These are phyloP conservation scores for Tolypocladium nubicola DNA, from an alignment of 2,329 filamentous ascomycete species.

Conservation along the genomic window DNA sequence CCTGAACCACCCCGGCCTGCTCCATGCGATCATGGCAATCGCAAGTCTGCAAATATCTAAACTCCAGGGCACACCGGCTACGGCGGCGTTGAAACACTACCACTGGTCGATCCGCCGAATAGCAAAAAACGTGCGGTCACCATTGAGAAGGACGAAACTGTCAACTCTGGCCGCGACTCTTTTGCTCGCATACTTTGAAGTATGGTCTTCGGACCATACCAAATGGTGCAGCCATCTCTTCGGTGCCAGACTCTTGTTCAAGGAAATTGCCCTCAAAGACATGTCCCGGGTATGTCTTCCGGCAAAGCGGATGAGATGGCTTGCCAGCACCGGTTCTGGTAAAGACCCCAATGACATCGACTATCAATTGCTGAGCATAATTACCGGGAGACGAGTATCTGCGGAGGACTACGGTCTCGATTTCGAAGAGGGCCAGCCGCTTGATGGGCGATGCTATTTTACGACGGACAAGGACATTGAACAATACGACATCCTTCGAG, in stretches of 20 bases:
- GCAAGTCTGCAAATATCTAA: slow-evolving; percentile 82
- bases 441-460: slow-evolving; percentile 11
- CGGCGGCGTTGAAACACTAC: slow-evolving; percentile 84
- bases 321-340: slow-evolving; percentile 3
- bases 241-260: slow-evolving; percentile 71
- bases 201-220: slow-evolving; percentile 86
- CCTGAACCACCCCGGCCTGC: slow-evolving; percentile 71
- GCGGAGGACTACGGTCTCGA: slow-evolving; percentile 27
- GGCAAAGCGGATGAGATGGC: slow-evolving; percentile 37
- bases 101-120: slow-evolving; percentile 73
- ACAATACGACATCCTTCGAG: slow-evolving; percentile 69
- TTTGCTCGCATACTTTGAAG: slow-evolving; percentile 83
- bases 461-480: slow-evolving; percentile 56
- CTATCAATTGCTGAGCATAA: slow-evolving; percentile 26
- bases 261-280: slow-evolving; percentile 67
- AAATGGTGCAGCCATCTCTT: slow-evolving; percentile 93
- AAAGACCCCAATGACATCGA: slow-evolving; percentile 29
- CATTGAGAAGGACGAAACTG: slow-evolving; percentile 58
- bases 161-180: slow-evolving; percentile 82
- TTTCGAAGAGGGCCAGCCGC: slow-evolving; percentile 16
- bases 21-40: slow-evolving; percentile 84
- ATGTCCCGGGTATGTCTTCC: slow-evolving; percentile 63
- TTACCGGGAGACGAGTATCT: slow-evolving; percentile 28
- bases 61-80: slow-evolving; percentile 61
- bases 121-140: slow-evolving; percentile 61